These are phyloP conservation scores for Alternaria rosae DNA, from an alignment of 2,329 filamentous ascomycete species.

Conservation along the genomic window DNA sequence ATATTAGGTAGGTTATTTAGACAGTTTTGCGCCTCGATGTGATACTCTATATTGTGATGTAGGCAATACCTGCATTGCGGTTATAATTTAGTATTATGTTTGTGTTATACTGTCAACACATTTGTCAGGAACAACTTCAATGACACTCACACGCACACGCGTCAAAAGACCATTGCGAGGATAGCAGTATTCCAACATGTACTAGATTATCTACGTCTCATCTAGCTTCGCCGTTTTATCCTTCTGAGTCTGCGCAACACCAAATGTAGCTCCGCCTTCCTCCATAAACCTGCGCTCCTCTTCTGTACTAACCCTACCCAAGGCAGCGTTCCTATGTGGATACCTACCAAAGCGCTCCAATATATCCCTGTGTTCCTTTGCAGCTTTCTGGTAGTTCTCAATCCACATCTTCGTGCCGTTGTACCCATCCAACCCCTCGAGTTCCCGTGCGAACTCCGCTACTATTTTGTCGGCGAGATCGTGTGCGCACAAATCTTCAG, in stretches of 20 bases:
- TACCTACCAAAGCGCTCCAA: slow-evolving; percentile 65
- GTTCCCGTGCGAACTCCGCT: slow-evolving; percentile 43
- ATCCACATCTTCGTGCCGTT: slow-evolving; percentile 39
- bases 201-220: neutral
- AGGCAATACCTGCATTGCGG: neutral
- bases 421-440: slow-evolving; percentile 38
- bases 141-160: neutral
- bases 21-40: neutral
- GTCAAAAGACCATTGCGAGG: neutral
- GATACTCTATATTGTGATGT: neutral
- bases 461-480: slow-evolving; percentile 47
- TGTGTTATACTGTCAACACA: neutral
- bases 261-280: slow-evolving; percentile 54
- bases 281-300: slow-evolving; percentile 62
- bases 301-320: slow-evolving; percentile 59
- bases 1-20: neutral
- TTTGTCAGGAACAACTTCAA: neutral
- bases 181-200: neutral
- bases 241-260: slow-evolving; percentile 30
- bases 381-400: slow-evolving; percentile 47
- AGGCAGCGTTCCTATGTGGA: slow-evolving; percentile 63
- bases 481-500: slow-evolving; percentile 60
- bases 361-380: slow-evolving; percentile 59
- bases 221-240: neutral
- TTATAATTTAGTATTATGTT: neutral